phyloP scores from a whole-genome alignment of 148 eudicot genomes.

The Bassia scoparia region DNA sequence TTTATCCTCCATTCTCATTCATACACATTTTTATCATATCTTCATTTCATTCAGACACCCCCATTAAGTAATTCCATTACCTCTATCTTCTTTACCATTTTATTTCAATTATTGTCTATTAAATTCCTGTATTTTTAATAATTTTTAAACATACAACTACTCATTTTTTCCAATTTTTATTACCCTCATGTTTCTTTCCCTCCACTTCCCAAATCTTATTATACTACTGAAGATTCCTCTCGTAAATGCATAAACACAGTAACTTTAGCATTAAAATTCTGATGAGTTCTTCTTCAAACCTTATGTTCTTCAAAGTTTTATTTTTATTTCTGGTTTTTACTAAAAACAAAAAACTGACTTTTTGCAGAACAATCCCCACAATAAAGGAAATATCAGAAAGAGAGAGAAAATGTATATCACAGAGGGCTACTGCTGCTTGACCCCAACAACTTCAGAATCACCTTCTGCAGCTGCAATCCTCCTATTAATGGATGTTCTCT shows the following conservation, averaged over 20 bases:
- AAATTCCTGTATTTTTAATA: neutral
- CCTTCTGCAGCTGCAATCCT: neutral
- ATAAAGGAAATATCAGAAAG: constrained; percentile 22
- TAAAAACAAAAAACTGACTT: constrained; percentile 15
- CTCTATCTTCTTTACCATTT: neutral
- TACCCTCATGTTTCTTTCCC: neutral
- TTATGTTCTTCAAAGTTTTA: neutral
- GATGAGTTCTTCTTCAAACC: neutral
- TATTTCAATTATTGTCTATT: neutral
- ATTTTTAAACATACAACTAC: neutral
- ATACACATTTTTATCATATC: neutral
- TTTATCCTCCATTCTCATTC: neutral
- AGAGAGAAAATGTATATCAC: constrained; percentile 35
- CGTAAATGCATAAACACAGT: neutral
- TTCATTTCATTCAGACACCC: constrained; percentile 8
- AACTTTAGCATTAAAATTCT: neutral
- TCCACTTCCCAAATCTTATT: constrained; percentile 1
- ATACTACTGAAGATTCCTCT: neutral
- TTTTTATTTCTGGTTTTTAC: neutral
- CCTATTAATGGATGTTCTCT: neutral
- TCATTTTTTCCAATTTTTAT: neutral
- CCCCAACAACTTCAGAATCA: constrained; percentile 37
- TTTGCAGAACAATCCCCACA: constrained; percentile 28
- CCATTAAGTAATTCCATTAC: constrained; percentile 1
- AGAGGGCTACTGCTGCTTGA: constrained; percentile 40